A percentile compares a stretch with the other conserved stretches of the same genome.
Evolutionary conservation across 2,329 filamentous ascomycete species (phyloP).

Genomic region (Exutisphaerella laricina): DNA sequence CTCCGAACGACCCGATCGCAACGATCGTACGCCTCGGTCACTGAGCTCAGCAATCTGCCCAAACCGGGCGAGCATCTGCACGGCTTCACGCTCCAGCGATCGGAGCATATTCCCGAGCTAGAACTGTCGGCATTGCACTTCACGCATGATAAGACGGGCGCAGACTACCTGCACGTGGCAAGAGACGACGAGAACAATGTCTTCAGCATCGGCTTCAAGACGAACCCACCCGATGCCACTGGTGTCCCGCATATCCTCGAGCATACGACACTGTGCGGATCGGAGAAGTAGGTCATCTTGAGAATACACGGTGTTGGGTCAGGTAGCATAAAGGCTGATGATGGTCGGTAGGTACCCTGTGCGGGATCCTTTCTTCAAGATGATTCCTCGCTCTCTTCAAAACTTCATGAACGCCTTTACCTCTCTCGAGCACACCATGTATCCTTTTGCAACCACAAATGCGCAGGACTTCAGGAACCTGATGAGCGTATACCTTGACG

Average conservation of each 20-base stretch:
- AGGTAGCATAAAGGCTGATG: constrained; percentile 22
- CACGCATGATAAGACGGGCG: constrained; percentile 89
- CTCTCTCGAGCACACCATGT: constrained; percentile 91
- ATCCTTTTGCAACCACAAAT: constrained; percentile 97
- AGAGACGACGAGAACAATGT: constrained; percentile 98
- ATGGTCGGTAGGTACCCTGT: constrained; percentile 69
- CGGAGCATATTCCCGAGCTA: constrained; percentile 89
- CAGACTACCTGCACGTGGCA: constrained; percentile 92
- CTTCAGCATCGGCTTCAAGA: constrained; percentile 99
- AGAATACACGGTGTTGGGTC: not conserved
- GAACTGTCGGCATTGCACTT: constrained; percentile 87
- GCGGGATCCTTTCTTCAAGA: constrained; percentile 98
- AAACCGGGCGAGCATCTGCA: constrained; percentile 79
- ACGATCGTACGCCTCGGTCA: constrained; percentile 57
- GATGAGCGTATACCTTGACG: constrained; percentile 93
- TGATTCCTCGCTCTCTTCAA: constrained; percentile 94
- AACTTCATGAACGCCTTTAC: constrained; percentile 99
- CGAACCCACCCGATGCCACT: constrained; percentile 92
- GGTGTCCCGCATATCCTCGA: constrained; percentile 96
- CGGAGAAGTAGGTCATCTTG: constrained; percentile 62
- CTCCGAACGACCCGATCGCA: constrained; percentile 4
- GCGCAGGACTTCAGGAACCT: constrained; percentile 91
- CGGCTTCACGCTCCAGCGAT: constrained; percentile 83
- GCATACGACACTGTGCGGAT: constrained; percentile 94
- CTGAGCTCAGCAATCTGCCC: constrained; percentile 69